A percentile compares a stretch with the other conserved stretches of the same genome.
Conservation (phyloP, 345 rosid genomes). For the Eucalyptus brandiana region DNA sequence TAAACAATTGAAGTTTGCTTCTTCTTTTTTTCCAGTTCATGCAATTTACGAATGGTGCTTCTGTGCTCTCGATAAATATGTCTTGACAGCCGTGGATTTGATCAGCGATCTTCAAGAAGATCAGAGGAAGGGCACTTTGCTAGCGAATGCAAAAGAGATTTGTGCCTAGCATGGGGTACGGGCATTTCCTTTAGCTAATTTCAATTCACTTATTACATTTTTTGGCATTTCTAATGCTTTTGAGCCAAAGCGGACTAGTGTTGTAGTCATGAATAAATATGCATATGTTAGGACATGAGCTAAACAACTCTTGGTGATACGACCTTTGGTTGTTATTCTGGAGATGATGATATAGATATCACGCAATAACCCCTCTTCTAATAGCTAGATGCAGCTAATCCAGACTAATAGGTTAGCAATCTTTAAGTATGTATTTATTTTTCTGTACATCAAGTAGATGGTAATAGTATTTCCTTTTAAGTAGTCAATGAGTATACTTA, state of each 20-base stretch:
- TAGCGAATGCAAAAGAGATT: constrained; percentile 15
- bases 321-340: too few relatives aligned
- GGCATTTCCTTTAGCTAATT: background rate
- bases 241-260: background rate
- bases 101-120: background rate
- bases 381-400: background rate
- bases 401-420: background rate
- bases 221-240: background rate
- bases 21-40: background rate
- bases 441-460: background rate
- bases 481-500: background rate
- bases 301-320: background rate
- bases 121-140: background rate
- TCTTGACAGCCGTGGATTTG: constrained; percentile 3
- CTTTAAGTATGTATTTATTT: background rate
- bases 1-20: background rate
- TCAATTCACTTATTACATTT: background rate
- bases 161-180: constrained; percentile 17
- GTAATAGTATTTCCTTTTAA: background rate
- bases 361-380: background rate
- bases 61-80: background rate
- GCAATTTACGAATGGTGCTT: background rate
- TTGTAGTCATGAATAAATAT: background rate
- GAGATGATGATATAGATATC: too few relatives aligned
- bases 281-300: background rate